Percentiles rank a stretch among this genome's conserved stretches.
phyloP scores from a whole-genome alignment of 139 green algal genomes.

The Picochlorum costavermella region DNA sequence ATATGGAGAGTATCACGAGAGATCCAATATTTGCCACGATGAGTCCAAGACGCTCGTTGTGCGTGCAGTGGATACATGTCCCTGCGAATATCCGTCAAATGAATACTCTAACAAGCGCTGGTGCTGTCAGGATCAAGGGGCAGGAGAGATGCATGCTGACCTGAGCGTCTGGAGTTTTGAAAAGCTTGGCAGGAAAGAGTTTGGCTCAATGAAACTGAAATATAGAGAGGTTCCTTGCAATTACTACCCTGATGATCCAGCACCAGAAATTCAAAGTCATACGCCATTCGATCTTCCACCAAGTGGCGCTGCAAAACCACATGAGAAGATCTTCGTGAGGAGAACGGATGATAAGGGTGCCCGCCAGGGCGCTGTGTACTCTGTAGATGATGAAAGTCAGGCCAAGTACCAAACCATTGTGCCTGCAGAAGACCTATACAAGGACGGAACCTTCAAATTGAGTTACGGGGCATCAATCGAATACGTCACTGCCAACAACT shows the following conservation, averaged over 20 bases:
- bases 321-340: slow-evolving; percentile 18
- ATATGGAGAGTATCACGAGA: slow-evolving; percentile 11
- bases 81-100: slow-evolving; percentile 29
- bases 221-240: slow-evolving; percentile 18
- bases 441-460: not conserved
- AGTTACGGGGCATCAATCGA: not conserved
- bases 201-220: slow-evolving; percentile 13
- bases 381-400: not conserved
- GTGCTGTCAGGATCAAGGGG: slow-evolving; percentile 29
- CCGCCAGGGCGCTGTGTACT: slow-evolving; percentile 10
- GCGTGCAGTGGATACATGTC: slow-evolving; percentile 23
- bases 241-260: slow-evolving; percentile 12
- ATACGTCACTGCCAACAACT: too few relatives aligned
- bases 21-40: slow-evolving; percentile 6
- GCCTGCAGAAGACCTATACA: not conserved
- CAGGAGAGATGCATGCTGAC: slow-evolving; percentile 19
- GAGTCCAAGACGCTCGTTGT: slow-evolving; percentile 11
- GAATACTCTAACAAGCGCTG: slow-evolving; percentile 33
- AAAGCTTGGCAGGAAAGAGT: slow-evolving; percentile 11
- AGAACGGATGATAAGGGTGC: slow-evolving; percentile 14
- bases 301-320: not conserved
- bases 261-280: slow-evolving; percentile 1
- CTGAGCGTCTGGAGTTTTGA: slow-evolving; percentile 28
- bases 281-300: slow-evolving; percentile 3
- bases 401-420: slow-evolving; percentile 3